A percentile compares a stretch with the other conserved stretches of the same genome.
Evolutionary conservation across 23 red algal species (phyloP).

Genomic region (Gracilaria domingensis): DNA sequence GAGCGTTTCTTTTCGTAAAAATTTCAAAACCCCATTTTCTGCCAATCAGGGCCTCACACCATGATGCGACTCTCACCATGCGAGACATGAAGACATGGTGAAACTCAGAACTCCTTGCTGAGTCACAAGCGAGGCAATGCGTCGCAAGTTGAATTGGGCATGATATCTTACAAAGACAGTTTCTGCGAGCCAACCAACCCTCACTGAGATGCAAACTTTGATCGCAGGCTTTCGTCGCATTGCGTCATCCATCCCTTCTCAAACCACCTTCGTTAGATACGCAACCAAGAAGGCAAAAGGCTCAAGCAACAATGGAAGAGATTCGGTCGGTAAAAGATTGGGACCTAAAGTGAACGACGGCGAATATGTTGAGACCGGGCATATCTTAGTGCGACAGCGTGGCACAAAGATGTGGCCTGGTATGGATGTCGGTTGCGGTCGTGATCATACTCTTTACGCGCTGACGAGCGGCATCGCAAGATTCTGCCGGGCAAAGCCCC

Average conservation of each 20-base stretch:
- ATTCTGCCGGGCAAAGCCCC: conserved; percentile 50
- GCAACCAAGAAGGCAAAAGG: conserved; percentile 85
- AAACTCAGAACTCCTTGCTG: too few relatives aligned
- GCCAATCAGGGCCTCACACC: too few relatives aligned
- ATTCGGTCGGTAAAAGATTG: conserved; percentile 68
- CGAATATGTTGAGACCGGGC: conserved; percentile 70
- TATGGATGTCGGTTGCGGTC: conserved; percentile 69
- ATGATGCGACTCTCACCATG: too few relatives aligned
- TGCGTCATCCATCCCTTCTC: not conserved
- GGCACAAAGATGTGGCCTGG: conserved; percentile 71
- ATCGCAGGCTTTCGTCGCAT: conserved; percentile 11
- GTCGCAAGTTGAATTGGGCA: too few relatives aligned
- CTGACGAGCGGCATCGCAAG: conserved; percentile 59
- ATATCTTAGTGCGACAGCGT: conserved; percentile 83
- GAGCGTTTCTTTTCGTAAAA: not conserved
- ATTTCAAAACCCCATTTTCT: not conserved
- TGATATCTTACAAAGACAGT: too few relatives aligned
- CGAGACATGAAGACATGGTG: too few relatives aligned
- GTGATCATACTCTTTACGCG: conserved; percentile 87
- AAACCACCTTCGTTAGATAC: conserved; percentile 4
- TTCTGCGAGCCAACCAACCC: not conserved
- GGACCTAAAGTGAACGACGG: conserved; percentile 82
- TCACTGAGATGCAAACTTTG: conserved; percentile 1
- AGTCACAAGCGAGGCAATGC: too few relatives aligned
- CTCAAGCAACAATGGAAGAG: conserved; percentile 71